Base-by-base conservation (phyloP, 805 yeast species). In the Hanseniaspora taiwanica region DNA sequence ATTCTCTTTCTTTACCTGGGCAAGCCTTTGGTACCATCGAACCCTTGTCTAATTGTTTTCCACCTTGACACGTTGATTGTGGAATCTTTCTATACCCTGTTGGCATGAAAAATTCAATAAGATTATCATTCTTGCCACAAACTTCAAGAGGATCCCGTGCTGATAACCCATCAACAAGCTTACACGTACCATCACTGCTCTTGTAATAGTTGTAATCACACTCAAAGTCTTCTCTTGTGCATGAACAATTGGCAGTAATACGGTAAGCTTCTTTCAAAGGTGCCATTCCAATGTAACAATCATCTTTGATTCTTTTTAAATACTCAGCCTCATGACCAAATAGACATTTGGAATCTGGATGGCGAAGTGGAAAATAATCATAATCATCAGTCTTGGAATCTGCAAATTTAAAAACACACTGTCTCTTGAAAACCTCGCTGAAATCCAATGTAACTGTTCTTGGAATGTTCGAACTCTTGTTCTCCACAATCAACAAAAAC, bases 61-160 rank as follows among this genome's bases (percentile, higher is more conserved):
- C 97, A 18, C 85, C 93, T 35, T 64, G 69, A 64, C 98, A 91
- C 0, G 95, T 83, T 10, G 91, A 78, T 42, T 82, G 56, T 1
- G 95, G 91, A 21, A 87, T 71, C 50, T 75, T 76, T 56, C 98
- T 74, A 59, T 91, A 91, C 1, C 97, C 98, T 1, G 97, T 86
- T 13, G 95, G 85, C 48, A 79, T 79, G 67, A 77, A 83, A 56
- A 75, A 87, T 54, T 83, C 86, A 45, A 77, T 64, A 1, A 69
- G 68, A 34, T 67, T 68, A 3, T 73, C 65, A 42, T 68, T 65
- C 41, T 64, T 66, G 13, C 51, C 50, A 58, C 96, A 84, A 41
- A 71, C 67, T 42, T 68, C 71, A 21, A 69, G 61, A 42, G 77
- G 75, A 52, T 83, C 82, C 12, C 73, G 68, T 6, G 93, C 83